Base-by-base conservation (phyloP, 495 filamentous ascomycete species). In the Echria macrotheca region DNA sequence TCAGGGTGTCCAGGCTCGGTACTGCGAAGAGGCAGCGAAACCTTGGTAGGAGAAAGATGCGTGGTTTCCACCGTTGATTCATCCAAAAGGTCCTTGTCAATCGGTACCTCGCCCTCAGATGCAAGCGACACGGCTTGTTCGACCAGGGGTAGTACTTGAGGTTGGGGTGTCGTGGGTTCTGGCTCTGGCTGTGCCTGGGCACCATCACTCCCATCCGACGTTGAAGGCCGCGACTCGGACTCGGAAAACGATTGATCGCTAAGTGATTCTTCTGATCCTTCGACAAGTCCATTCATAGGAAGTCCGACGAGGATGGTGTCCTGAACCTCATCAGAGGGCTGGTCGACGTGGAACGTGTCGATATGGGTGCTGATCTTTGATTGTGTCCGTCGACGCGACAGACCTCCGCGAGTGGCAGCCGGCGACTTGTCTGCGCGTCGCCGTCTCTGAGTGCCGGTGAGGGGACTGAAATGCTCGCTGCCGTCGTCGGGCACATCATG, bases 271-370 rank as follows among this genome's bases (percentile, higher is more conserved):
- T 59, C 59, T 3, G 43, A 49, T 1, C 49, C 40, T 6, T 46
- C 41, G 4, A 29, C 47, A 4, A 32, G 15, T 15, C n/a, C 59
- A 22, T 59, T 54, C 44, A 57, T 62, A 15, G 60, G 47, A 4
- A 66, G 65, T 22, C 71, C 70, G 33, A 76, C 72, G 23, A 74
- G 66, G 49, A 76, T 74, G 23, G 71, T 74, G 54, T 76, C 72
- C 49, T 70, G 67, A 5, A 74, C 68, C 23, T 74, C 68, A 40
- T 74, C 70, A 23, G 59, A 56, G 1, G 54, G 55, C 36, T 71
- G 60, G 23, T 68, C 58, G 15, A 55, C 56, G 26, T 59, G 44
- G 19, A n/a, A 63, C 8, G 57, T 15, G 29, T 54, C 60, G 15
- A 60, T 38, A 1, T 48, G 31, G 2, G 62, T 50, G 8, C 58